phyloP scores from a whole-genome alignment of 2,329 filamentous ascomycete genomes.

The Neopestalotiopsis sp. region DNA sequence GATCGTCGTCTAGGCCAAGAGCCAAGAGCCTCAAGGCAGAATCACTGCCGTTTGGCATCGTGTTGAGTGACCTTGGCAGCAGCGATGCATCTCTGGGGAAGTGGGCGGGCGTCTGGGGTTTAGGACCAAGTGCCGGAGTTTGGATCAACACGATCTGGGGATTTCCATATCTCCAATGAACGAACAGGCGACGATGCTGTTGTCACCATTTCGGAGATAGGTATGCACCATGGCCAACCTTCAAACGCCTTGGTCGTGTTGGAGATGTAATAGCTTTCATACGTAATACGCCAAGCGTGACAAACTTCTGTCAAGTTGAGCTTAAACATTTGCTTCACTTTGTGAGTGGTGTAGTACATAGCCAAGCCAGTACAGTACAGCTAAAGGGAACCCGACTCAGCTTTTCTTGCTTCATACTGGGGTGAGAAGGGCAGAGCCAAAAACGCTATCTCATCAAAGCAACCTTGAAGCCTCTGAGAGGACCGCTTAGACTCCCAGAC shows the following conservation, averaged over 20 bases:
- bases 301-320: not conserved
- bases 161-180: not conserved
- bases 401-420: no score
- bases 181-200: not conserved
- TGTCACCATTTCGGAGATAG: not conserved
- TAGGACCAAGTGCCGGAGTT: not conserved
- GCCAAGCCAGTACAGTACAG: no score
- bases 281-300: constrained; percentile 2
- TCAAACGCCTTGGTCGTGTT: constrained; percentile 1
- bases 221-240: not conserved
- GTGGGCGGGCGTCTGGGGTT: constrained; percentile 1
- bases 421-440: no score
- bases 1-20: constrained; percentile 19
- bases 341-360: no score
- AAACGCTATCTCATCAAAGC: no score
- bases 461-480: no score
- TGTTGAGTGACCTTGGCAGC: constrained; percentile 5
- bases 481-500: not conserved
- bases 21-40: constrained; percentile 19
- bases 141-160: constrained; percentile 8
- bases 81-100: constrained; percentile 10
- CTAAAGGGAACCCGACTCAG: no score
- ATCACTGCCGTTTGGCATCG: constrained; percentile 18
- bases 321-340: not conserved
- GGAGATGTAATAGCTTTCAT: not conserved